Conservation (phyloP, 2,329 filamentous ascomycete species). For the Parastagonospora nodorum region DNA sequence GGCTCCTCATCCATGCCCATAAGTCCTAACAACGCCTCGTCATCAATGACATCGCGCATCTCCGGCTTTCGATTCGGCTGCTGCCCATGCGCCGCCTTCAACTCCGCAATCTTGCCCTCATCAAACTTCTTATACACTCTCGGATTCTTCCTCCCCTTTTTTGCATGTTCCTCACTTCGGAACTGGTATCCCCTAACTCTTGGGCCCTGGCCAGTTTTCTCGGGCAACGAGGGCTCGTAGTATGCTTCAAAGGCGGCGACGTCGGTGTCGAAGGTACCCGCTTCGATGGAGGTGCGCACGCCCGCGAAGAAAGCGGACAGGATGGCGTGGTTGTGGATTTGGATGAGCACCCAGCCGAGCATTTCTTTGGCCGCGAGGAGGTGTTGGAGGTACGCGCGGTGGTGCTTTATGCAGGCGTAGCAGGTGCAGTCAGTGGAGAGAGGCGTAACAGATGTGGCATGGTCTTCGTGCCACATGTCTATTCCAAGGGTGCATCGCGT, state of each 20-base stretch:
- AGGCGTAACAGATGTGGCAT: constrained; percentile 67
- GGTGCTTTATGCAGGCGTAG: constrained; percentile 82
- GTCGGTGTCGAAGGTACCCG: constrained; percentile 61
- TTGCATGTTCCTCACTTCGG: constrained; percentile 35
- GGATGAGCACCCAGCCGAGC: constrained; percentile 91
- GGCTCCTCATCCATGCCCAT: constrained; percentile 26
- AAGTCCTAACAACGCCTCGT: constrained; percentile 39
- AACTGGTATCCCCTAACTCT: constrained; percentile 44
- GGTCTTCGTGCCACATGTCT: constrained; percentile 72
- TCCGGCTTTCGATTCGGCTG: constrained; percentile 32
- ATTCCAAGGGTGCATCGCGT: constrained; percentile 62
- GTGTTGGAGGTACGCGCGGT: constrained; percentile 86
- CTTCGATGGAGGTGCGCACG: constrained; percentile 68
- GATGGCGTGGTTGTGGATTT: constrained; percentile 85
- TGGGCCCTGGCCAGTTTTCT: constrained; percentile 76
- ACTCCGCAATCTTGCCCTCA: constrained; percentile 27
- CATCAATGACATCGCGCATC: constrained; percentile 37
- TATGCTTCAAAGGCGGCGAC: constrained; percentile 63
- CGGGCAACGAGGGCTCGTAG: constrained; percentile 75
- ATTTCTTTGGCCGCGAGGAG: constrained; percentile 91
- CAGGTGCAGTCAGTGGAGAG: constrained; percentile 70
- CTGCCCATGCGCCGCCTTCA: constrained; percentile 38
- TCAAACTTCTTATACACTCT: constrained; percentile 37
- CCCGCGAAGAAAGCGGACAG: constrained; percentile 74
- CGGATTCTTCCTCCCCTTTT: constrained; percentile 38